A percentile compares a stretch with the other conserved stretches of the same genome.
These are phyloP conservation scores for Taphrina communis DNA, from an alignment of 1,139 yeast genomes.

Conservation along the genomic window DNA sequence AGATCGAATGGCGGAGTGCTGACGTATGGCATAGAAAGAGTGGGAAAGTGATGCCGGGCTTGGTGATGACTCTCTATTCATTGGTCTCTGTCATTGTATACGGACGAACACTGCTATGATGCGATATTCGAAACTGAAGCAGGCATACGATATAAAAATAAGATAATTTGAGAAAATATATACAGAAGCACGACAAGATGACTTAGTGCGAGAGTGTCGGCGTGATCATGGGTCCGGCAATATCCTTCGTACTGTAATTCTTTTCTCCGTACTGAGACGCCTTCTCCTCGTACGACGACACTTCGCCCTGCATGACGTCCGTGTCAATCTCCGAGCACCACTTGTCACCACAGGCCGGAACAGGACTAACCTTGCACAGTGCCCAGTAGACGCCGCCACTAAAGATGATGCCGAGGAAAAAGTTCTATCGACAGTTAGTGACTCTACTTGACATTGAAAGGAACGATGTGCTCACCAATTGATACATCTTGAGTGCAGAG, in stretches of 20 bases:
- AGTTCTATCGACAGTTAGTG: constrained; percentile 57
- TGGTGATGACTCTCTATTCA: constrained; percentile 26
- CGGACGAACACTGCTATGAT: constrained; percentile 20
- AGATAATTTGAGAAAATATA: too few relatives aligned
- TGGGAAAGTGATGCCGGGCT: constrained; percentile 37
- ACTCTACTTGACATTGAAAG: background rate
- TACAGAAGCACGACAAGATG: background rate
- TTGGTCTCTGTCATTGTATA: constrained; percentile 24
- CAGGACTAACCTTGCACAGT: constrained; percentile 52
- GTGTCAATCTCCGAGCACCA: constrained; percentile 34
- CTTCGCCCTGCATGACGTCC: constrained; percentile 19
- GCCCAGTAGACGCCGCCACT: constrained; percentile 61
- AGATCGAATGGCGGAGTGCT: background rate
- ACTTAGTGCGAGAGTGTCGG: background rate
- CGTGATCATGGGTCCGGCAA: background rate
- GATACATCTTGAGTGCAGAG: constrained; percentile 76
- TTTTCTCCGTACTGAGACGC: background rate
- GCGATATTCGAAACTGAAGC: background rate
- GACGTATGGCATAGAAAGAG: background rate
- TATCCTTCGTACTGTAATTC: background rate
- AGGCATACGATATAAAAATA: too few relatives aligned
- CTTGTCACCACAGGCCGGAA: constrained; percentile 32
- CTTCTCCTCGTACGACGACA: constrained; percentile 8
- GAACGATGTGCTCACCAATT: constrained; percentile 51
- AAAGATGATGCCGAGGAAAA: constrained; percentile 72